phyloP scores from a whole-genome alignment of 2,329 filamentous ascomycete genomes.

The Sporothrix sp. region DNA sequence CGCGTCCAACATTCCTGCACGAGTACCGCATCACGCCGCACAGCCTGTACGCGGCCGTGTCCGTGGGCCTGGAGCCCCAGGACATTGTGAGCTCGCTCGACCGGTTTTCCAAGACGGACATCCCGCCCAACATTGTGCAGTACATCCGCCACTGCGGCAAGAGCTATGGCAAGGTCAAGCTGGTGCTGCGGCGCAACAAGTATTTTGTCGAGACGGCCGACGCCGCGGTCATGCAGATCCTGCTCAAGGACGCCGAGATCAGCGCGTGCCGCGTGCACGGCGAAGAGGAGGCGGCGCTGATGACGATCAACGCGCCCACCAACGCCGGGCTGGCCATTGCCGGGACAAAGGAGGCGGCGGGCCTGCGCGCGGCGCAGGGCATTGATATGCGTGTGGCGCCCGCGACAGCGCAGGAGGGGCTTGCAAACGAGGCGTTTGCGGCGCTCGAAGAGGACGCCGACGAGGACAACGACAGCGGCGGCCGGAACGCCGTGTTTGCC shows the following conservation, averaged over 20 bases:
- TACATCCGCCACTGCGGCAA: conserved; percentile 75
- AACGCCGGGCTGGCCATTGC: conserved; percentile 85
- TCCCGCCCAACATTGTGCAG: conserved; percentile 56
- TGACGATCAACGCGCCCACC: conserved; percentile 72
- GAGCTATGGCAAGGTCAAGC: conserved; percentile 90
- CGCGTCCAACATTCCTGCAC: conserved; percentile 81
- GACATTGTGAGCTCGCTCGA: conserved; percentile 89
- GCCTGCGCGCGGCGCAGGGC: conserved; percentile 61
- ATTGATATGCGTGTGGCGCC: neutral
- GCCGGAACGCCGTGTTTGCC: conserved; percentile 76
- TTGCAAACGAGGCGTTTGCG: neutral
- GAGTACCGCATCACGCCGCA: conserved; percentile 89
- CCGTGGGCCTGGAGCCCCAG: conserved; percentile 77
- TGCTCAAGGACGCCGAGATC: conserved; percentile 81
- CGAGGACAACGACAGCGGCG: conserved; percentile 70
- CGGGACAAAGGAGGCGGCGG: conserved; percentile 86
- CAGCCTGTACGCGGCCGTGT: conserved; percentile 90
- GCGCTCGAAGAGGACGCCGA: conserved; percentile 57
- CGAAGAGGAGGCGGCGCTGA: conserved; percentile 36
- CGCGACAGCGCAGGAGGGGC: neutral
- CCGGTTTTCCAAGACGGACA: conserved; percentile 60
- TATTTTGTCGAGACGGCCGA: conserved; percentile 93
- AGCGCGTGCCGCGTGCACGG: conserved; percentile 66
- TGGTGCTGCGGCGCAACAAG: conserved; percentile 87
- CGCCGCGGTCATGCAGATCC: conserved; percentile 70